These are phyloP conservation scores for Oryza meyeriana DNA, from an alignment of 176 grass and related monocot species.

Conservation along the genomic window DNA sequence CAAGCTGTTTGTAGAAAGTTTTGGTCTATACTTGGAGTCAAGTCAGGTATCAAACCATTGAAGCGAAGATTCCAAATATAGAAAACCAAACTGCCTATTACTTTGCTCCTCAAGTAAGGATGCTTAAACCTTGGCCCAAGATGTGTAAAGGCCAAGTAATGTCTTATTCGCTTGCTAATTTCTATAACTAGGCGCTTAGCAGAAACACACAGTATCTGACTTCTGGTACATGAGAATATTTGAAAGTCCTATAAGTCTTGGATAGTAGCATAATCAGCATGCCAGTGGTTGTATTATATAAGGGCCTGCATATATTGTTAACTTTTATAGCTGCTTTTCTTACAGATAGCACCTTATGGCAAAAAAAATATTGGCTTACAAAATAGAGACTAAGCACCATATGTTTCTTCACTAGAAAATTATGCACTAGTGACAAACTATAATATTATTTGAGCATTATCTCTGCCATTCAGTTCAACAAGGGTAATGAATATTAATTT, in stretches of 20 bases:
- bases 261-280: constrained; percentile 15
- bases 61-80: background rate
- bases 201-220: background rate
- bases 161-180: background rate
- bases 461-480: background rate
- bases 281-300: background rate
- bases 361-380: background rate
- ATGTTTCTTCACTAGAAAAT: background rate
- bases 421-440: background rate
- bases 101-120: background rate
- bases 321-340: background rate
- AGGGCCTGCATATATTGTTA: background rate
- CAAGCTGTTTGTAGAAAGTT: background rate
- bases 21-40: background rate
- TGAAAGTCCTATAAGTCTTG: background rate
- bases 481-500: background rate
- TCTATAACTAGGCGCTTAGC: background rate
- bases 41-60: background rate
- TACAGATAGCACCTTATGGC: constrained; percentile 5
- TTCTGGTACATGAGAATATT: background rate
- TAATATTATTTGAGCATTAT: constrained; percentile 7
- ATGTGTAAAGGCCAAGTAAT: background rate
- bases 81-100: constrained; percentile 3
- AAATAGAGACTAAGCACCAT: background rate
- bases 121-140: constrained; percentile 7